Conservation (phyloP, 768 basidiomycete species). For the Ramaria sp. region DNA sequence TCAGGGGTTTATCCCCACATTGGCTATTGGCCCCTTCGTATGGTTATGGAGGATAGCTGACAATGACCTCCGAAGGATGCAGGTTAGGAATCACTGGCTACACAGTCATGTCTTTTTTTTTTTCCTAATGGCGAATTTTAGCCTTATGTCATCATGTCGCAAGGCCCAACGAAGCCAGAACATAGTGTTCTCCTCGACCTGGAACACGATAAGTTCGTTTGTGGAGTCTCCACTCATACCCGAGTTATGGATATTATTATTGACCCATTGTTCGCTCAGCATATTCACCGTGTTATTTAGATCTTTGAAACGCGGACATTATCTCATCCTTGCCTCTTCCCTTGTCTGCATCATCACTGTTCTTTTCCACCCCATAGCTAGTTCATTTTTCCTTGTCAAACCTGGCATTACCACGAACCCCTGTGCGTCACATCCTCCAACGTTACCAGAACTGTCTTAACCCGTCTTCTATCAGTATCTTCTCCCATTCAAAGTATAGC, state of each 20-base stretch:
- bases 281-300: not conserved
- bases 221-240: conserved; percentile 23
- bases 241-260: not conserved
- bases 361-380: conserved; percentile 48
- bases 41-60: conserved; percentile 41
- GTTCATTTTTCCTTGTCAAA: conserved; percentile 21
- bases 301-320: conserved; percentile 47
- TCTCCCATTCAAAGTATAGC: conserved; percentile 29
- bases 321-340: conserved; percentile 41
- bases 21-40: conserved; percentile 38
- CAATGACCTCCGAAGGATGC: conserved; percentile 43
- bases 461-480: not conserved
- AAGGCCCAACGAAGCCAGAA: conserved; percentile 41
- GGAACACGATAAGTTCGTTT: too few relatives aligned
- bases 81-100: conserved; percentile 31
- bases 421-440: not conserved
- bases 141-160: conserved; percentile 52
- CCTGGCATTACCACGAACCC: not conserved
- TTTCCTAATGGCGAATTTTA: conserved; percentile 16
- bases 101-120: not conserved
- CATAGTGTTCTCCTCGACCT: conserved; percentile 49
- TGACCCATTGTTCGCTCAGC: not conserved
- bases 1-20: conserved; percentile 50
- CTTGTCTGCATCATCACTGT: conserved; percentile 34
- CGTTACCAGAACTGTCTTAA: not conserved